phyloP scores from a whole-genome alignment of 441 rosid species.

The Hura crepitans region DNA sequence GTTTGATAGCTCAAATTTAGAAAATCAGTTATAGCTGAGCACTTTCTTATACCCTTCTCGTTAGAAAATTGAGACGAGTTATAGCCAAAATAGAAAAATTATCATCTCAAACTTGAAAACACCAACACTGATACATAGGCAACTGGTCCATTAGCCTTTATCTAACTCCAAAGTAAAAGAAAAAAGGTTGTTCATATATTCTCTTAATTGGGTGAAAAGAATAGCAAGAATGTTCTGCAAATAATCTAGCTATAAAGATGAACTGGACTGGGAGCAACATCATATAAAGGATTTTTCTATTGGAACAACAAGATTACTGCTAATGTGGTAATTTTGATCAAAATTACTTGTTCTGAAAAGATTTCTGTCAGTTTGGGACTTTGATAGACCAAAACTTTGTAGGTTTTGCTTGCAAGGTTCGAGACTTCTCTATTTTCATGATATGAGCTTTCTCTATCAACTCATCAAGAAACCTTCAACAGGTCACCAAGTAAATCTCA shows the following conservation, averaged over 20 bases:
- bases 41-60: too few relatives aligned
- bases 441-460: conserved; percentile 45
- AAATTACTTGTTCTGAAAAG: not conserved
- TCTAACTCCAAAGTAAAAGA: too few relatives aligned
- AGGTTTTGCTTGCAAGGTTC: conserved; percentile 55
- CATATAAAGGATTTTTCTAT: conserved; percentile 44
- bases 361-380: not conserved
- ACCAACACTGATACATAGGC: too few relatives aligned
- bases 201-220: too few relatives aligned
- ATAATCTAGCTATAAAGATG: conserved; percentile 49
- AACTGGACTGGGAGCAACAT: conserved; percentile 44
- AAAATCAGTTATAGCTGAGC: too few relatives aligned
- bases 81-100: too few relatives aligned
- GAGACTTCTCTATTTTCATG: conserved; percentile 43
- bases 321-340: conserved; percentile 31
- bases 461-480: conserved; percentile 29
- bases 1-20: too few relatives aligned
- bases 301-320: conserved; percentile 63
- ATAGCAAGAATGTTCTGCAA: conserved; percentile 41
- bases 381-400: not conserved
- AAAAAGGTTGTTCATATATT: too few relatives aligned
- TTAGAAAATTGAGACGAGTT: too few relatives aligned
- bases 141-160: too few relatives aligned
- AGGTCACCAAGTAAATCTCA: conserved; percentile 37
- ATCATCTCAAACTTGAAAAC: too few relatives aligned